Evolutionary conservation across 441 rosid species (phyloP).

Genomic region (Macaranga tanarius): DNA sequence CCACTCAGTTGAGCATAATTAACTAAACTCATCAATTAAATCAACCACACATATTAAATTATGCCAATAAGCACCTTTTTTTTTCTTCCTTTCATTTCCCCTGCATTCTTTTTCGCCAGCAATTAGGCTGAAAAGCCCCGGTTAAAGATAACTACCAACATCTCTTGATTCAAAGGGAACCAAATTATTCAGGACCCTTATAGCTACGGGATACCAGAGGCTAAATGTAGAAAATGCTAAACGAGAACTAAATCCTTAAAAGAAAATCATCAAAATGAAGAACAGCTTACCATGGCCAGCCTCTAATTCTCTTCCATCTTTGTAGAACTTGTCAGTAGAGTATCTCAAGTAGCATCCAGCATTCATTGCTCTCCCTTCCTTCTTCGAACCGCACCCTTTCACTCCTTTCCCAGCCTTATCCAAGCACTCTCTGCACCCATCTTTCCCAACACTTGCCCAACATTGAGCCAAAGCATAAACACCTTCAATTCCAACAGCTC

Average conservation of each 20-base stretch:
- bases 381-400: slow-evolving; percentile 42
- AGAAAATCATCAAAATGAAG: neutral
- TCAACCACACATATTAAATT: neutral
- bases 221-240: too few relatives aligned
- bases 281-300: slow-evolving; percentile 33
- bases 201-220: too few relatives aligned
- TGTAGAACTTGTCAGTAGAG: slow-evolving; percentile 55
- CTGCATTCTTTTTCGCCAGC: neutral
- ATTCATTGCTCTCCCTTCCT: slow-evolving; percentile 71
- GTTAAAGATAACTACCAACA: too few relatives aligned
- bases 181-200: too few relatives aligned
- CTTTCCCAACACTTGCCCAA: slow-evolving; percentile 56
- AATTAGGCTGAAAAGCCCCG: neutral
- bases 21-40: neutral
- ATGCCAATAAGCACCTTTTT: too few relatives aligned
- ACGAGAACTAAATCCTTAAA: neutral
- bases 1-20: neutral
- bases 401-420: slow-evolving; percentile 49
- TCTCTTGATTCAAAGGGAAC: too few relatives aligned
- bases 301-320: slow-evolving; percentile 18
- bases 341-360: slow-evolving; percentile 74
- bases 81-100: neutral
- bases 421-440: slow-evolving; percentile 55
- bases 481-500: slow-evolving; percentile 36
- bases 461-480: slow-evolving; percentile 76